Evolutionary conservation across 2,329 filamentous ascomycete species (phyloP).

Genomic region (Aspergillus quadrilineatus): DNA sequence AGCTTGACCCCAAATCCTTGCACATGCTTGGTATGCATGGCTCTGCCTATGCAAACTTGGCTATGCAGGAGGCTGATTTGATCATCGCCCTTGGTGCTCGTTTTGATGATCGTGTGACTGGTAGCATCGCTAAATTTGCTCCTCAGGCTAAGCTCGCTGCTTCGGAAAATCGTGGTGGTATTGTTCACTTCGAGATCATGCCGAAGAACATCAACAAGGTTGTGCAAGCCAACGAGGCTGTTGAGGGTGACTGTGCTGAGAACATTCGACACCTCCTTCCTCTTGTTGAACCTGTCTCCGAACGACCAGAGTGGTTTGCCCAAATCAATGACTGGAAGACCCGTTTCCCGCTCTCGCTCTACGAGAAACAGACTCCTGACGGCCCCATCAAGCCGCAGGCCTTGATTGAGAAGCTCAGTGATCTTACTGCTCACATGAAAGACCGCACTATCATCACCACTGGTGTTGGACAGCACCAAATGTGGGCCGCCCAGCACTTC

Average conservation of each 20-base stretch:
- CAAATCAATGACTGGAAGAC: slow-evolving; percentile 90
- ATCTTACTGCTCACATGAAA: slow-evolving; percentile 77
- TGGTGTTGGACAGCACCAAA: slow-evolving; percentile 96
- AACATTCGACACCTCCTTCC: slow-evolving; percentile 78
- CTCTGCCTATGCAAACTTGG: slow-evolving; percentile 94
- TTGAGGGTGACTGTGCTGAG: slow-evolving; percentile 84
- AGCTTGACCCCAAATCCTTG: slow-evolving; percentile 87
- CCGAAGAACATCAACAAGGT: slow-evolving; percentile 99
- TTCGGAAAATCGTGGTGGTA: slow-evolving; percentile 81
- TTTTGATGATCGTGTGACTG: slow-evolving; percentile 94
- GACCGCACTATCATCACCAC: slow-evolving; percentile 84
- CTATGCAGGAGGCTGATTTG: slow-evolving; percentile 94
- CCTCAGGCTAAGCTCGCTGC: slow-evolving; percentile 84
- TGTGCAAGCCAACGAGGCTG: slow-evolving; percentile 89
- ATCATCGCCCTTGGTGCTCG: slow-evolving; percentile 91
- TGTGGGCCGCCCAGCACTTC: slow-evolving; percentile 98
- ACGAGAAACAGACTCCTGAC: slow-evolving; percentile 72
- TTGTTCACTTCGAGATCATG: slow-evolving; percentile 97
- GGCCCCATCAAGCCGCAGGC: slow-evolving; percentile 93
- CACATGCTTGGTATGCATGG: slow-evolving; percentile 99
- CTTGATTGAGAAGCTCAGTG: slow-evolving; percentile 84
- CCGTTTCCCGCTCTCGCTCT: slow-evolving; percentile 80
- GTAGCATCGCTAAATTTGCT: slow-evolving; percentile 79
- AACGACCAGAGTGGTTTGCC: slow-evolving; percentile 80
- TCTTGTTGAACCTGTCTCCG: slow-evolving; percentile 61